Percentiles rank a stretch among this genome's conserved stretches.
These are phyloP conservation scores for Stropharia rugosoannulata DNA, from an alignment of 768 basidiomycete genomes.

Conservation along the genomic window DNA sequence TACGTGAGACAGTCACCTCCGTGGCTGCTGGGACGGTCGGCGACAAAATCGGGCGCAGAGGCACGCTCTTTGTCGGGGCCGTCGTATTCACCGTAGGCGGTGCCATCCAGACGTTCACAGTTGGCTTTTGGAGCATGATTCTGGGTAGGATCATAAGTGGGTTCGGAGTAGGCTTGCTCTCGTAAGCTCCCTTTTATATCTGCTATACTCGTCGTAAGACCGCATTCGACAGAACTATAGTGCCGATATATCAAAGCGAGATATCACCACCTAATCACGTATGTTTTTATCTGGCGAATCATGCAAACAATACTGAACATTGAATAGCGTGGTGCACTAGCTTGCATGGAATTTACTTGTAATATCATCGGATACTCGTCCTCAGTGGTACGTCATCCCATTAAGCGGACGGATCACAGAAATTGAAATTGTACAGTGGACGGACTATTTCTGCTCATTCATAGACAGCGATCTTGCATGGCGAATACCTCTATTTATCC, in stretches of 20 bases:
- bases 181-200: slow-evolving; percentile 45
- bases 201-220: background rate
- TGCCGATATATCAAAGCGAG: slow-evolving; percentile 94
- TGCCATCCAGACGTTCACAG: slow-evolving; percentile 79
- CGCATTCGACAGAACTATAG: slow-evolving; percentile 68
- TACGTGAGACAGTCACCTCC: slow-evolving; percentile 65
- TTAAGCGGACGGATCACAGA: background rate
- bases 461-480: slow-evolving; percentile 85
- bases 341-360: slow-evolving; percentile 94
- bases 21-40: slow-evolving; percentile 87
- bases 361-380: slow-evolving; percentile 90
- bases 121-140: slow-evolving; percentile 79
- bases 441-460: slow-evolving; percentile 91
- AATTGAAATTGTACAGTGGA: slow-evolving; percentile 57
- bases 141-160: slow-evolving; percentile 82
- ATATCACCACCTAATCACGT: slow-evolving; percentile 92
- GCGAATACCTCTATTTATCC: slow-evolving; percentile 86
- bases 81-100: slow-evolving; percentile 86
- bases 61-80: slow-evolving; percentile 83
- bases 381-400: slow-evolving; percentile 64
- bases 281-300: slow-evolving; percentile 18
- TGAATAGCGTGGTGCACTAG: slow-evolving; percentile 78
- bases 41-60: slow-evolving; percentile 81
- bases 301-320: background rate
- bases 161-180: slow-evolving; percentile 87